Percentiles rank a stretch among this genome's conserved stretches.
phyloP scores from a whole-genome alignment of 2,329 filamentous ascomycete species.

The Neospermospora avenae region DNA sequence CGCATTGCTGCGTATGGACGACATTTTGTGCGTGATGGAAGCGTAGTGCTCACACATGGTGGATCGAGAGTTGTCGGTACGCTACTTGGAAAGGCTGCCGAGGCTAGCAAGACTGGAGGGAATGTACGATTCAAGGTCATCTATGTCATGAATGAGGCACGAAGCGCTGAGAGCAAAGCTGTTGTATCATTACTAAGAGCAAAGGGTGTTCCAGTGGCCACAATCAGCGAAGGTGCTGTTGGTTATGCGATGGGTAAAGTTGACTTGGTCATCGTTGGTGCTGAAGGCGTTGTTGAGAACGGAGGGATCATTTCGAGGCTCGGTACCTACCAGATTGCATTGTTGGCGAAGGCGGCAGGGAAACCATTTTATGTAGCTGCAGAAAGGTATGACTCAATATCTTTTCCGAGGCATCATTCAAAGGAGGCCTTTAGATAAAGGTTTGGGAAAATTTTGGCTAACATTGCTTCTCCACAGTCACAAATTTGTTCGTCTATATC shows the following conservation, averaged over 20 bases:
- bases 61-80: conserved; percentile 80
- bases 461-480: conserved; percentile 49
- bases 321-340: conserved; percentile 81
- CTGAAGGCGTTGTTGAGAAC: conserved; percentile 90
- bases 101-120: conserved; percentile 51
- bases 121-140: conserved; percentile 76
- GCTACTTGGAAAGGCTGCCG: conserved; percentile 70
- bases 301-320: conserved; percentile 88
- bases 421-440: neutral
- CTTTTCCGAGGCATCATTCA: neutral
- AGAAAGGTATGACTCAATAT: conserved; percentile 52
- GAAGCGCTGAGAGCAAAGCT: conserved; percentile 59
- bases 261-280: conserved; percentile 63
- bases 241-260: conserved; percentile 77
- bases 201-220: conserved; percentile 77
- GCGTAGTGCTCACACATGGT: conserved; percentile 85
- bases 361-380: conserved; percentile 86
- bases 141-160: conserved; percentile 63
- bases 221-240: conserved; percentile 71
- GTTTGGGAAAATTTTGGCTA: neutral
- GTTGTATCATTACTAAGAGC: conserved; percentile 69
- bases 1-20: conserved; percentile 78
- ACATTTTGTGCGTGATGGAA: conserved; percentile 74
- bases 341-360: conserved; percentile 65
- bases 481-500: conserved; percentile 90